Evolutionary conservation across 2,329 filamentous ascomycete species (phyloP).

Genomic region (Clonostachys solani): DNA sequence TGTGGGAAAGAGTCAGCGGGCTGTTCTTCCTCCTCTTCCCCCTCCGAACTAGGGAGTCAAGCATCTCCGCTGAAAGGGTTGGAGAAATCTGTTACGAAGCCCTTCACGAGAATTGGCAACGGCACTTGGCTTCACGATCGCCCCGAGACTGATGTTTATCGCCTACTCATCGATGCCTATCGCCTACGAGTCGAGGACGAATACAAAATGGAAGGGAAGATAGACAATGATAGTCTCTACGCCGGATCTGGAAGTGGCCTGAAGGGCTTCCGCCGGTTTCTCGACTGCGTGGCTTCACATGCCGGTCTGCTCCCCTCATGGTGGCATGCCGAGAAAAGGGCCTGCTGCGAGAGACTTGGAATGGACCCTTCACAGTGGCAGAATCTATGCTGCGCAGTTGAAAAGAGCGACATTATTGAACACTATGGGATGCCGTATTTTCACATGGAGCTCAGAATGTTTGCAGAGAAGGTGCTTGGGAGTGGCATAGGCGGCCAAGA

Average conservation of each 20-base stretch:
- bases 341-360: not conserved
- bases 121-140: constrained; percentile 37
- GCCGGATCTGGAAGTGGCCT: constrained; percentile 11
- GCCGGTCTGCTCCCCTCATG: constrained; percentile 23
- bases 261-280: constrained; percentile 28
- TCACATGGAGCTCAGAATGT: not conserved
- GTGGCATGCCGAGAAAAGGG: not conserved
- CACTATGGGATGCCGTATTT: not conserved
- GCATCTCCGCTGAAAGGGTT: constrained; percentile 18
- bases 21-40: not conserved
- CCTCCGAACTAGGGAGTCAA: not conserved
- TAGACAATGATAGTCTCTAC: constrained; percentile 21
- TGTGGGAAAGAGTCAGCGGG: constrained; percentile 22
- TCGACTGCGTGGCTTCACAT: constrained; percentile 16
- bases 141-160: constrained; percentile 35
- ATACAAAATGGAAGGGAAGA: constrained; percentile 15
- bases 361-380: not conserved
- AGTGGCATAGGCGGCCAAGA: too few species aligned
- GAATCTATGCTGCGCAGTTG: not conserved
- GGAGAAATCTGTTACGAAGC: constrained; percentile 17
- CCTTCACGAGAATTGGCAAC: constrained; percentile 33
- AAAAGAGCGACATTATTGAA: not conserved
- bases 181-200: constrained; percentile 38
- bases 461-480: not conserved
- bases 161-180: constrained; percentile 41